Conservation (phyloP, 2,329 filamentous ascomycete genomes). For the Dactylellina leptospora region DNA sequence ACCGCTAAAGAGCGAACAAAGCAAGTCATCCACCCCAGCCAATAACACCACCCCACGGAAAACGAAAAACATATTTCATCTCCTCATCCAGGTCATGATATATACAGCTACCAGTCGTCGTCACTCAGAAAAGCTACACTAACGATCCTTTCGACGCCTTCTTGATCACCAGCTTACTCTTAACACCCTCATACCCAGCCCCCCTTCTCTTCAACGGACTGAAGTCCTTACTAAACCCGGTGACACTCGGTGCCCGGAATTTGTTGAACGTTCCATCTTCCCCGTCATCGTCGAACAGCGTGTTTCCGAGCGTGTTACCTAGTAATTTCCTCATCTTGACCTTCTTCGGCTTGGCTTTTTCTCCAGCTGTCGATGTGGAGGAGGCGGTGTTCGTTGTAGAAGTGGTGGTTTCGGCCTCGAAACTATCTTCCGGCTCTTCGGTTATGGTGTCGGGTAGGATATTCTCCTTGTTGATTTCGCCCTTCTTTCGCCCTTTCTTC, state of each 20-base stretch:
- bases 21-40: conserved; percentile 1
- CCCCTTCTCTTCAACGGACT: conserved; percentile 58
- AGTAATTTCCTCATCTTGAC: conserved; percentile 77
- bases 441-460: conserved; percentile 39
- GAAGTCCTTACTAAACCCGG: conserved; percentile 52
- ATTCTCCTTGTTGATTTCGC: conserved; percentile 56
- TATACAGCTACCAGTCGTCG: conserved; percentile 22
- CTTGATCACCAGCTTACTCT: conserved; percentile 41
- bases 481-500: conserved; percentile 45
- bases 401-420: conserved; percentile 32
- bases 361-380: conserved; percentile 37
- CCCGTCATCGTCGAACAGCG: conserved; percentile 76
- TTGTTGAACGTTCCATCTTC: conserved; percentile 61
- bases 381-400: too few relatives aligned
- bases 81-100: conserved; percentile 49
- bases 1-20: conserved; percentile 4
- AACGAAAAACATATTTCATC: conserved; percentile 14
- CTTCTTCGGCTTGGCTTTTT: conserved; percentile 58
- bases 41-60: conserved; percentile 34
- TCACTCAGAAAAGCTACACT: not conserved
- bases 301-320: conserved; percentile 69
- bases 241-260: conserved; percentile 45
- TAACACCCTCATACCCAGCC: conserved; percentile 31
- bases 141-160: conserved; percentile 14
- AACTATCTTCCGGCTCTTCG: conserved; percentile 39